Percentiles rank a stretch among this genome's conserved stretches.
Conservation (phyloP, 2,329 filamentous ascomycete genomes). For the Epichloe gansuensis region DNA sequence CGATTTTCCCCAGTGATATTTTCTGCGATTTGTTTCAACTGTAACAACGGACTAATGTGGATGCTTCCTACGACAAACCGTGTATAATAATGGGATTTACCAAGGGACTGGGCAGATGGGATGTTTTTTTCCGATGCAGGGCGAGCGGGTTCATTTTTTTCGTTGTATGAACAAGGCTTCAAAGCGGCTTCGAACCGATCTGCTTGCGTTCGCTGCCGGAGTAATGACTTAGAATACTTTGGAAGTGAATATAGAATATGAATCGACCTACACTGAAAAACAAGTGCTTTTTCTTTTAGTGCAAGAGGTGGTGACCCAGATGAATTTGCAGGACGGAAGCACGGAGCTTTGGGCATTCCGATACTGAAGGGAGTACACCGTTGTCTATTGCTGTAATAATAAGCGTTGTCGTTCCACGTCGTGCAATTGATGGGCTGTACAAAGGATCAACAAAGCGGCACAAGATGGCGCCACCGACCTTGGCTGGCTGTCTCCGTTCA, state of each 20-base stretch:
- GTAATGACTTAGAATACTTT: slow-evolving; percentile 9
- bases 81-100: neutral
- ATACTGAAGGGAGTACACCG: slow-evolving; percentile 25
- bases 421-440: slow-evolving; percentile 16
- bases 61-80: slow-evolving; percentile 2
- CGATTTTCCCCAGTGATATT: neutral
- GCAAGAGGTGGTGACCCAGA: slow-evolving; percentile 23
- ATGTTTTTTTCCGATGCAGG: slow-evolving; percentile 6
- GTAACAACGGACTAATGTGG: neutral
- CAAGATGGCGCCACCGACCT: slow-evolving; percentile 14
- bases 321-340: slow-evolving; percentile 23
- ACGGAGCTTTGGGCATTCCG: slow-evolving; percentile 22
- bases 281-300: slow-evolving; percentile 1
- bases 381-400: slow-evolving; percentile 19
- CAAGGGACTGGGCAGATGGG: neutral
- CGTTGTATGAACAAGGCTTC: slow-evolving; percentile 6
- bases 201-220: slow-evolving; percentile 4
- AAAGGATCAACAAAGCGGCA: slow-evolving; percentile 5
- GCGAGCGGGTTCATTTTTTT: slow-evolving; percentile 10
- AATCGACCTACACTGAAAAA: slow-evolving; percentile 11
- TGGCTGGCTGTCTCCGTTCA: slow-evolving; percentile 19
- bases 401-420: slow-evolving; percentile 22
- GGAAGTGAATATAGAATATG: slow-evolving; percentile 9
- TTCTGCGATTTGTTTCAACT: neutral
- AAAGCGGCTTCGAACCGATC: neutral